phyloP scores from a whole-genome alignment of 352 stramenopile species.

The Globisporangium iwayamae region DNA sequence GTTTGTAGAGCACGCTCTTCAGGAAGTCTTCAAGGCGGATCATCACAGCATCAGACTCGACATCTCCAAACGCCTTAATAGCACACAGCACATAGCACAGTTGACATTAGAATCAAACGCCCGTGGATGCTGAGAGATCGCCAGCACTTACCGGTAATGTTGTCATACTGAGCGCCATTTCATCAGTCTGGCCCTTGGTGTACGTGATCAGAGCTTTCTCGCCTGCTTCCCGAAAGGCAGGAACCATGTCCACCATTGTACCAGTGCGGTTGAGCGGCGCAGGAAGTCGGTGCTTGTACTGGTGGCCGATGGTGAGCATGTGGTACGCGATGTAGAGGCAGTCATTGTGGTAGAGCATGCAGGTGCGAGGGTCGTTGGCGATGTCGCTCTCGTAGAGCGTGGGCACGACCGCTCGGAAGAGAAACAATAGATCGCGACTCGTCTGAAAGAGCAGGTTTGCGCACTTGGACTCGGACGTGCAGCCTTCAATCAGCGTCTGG shows the following conservation, averaged over 20 bases:
- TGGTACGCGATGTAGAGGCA: constrained; percentile 80
- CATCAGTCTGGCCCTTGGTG: constrained; percentile 33
- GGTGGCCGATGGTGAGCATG: constrained; percentile 68
- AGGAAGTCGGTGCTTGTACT: constrained; percentile 69
- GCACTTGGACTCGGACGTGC: constrained; percentile 33
- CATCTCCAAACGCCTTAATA: constrained; percentile 31
- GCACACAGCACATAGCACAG: not conserved
- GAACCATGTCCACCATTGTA: constrained; percentile 83
- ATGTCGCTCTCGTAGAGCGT: constrained; percentile 70
- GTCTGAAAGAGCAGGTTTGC: constrained; percentile 75
- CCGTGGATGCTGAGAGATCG: not conserved
- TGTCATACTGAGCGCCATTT: constrained; percentile 36
- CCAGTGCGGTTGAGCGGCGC: constrained; percentile 49
- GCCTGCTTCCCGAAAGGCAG: constrained; percentile 52
- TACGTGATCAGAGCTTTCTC: constrained; percentile 54
- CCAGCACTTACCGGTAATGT: constrained; percentile 39
- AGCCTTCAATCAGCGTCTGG: constrained; percentile 62
- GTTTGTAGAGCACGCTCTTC: constrained; percentile 57
- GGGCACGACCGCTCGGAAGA: constrained; percentile 65
- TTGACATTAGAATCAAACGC: not conserved
- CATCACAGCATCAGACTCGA: constrained; percentile 36
- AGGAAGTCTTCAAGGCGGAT: constrained; percentile 51
- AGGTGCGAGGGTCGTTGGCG: constrained; percentile 49
- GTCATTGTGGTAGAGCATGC: constrained; percentile 86
- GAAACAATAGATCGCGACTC: constrained; percentile 66